Evolutionary conservation across 495 filamentous ascomycete genomes (phyloP), one percentile per base, ranked within the genome.

Genomic region (Clohesyomyces aquaticus): DNA sequence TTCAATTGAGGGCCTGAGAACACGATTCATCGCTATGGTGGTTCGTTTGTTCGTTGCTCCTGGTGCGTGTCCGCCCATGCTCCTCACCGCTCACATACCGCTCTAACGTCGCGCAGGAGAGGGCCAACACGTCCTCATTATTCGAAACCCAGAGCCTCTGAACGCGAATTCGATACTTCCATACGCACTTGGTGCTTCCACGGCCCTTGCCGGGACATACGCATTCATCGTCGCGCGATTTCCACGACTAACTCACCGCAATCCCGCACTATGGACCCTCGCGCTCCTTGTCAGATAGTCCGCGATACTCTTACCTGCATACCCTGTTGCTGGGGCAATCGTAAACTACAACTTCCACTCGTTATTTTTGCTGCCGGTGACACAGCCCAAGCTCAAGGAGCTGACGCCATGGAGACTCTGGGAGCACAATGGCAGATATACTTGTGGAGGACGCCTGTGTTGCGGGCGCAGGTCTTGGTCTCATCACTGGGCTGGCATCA

Each of bases 361-460:
- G 1, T 14, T 1, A 4, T 62, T 62, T 38, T 46, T 48, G 3
- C 29, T 14, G 2, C 23, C 23, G 21, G 49, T 62, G 12, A 25
- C 22, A 8, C 9, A 48, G 12, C 16, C n/a, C 32, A 55, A 47
- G 16, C 19, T 35, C 28, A 32, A 48, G 4, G 14, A n/a, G 1
- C 10, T 23, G 1, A 6, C 29, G 4, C 32, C 32, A 6, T 58
- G 19, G 19, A 62, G 46, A 38, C 25, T 62, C 38, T 62, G 35
- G 29, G 59, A 53, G 35, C 53, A 55, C 21, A 62, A 48, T 12
- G 35, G 52, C 3, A 8, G 18, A 12, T 53, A 54, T 32, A 62
- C 59, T 12, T n/a, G 38, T 46, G 21, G 59, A 62, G 8, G 59
- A 62, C 52, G 59, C 18, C 16, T 53, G 19, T 46, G 12, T 62